Base-by-base conservation (phyloP, 768 basidiomycete species). In the Leccinum boreale region DNA sequence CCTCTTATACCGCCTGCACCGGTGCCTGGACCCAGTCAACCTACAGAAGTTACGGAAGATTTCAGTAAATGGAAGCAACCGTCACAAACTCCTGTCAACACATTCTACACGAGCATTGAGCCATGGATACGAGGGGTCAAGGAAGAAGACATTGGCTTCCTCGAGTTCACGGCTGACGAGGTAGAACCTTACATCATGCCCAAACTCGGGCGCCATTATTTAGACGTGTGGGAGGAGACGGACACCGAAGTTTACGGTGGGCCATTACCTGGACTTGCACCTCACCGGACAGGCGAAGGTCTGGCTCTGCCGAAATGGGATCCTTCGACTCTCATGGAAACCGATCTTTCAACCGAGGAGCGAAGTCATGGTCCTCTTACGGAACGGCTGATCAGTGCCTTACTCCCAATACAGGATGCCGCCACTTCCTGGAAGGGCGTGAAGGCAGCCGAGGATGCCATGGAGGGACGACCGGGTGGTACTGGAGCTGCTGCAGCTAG, bases 111-210 rank as follows among this genome's bases (percentile, higher is more conserved):
- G 24, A 89, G 86, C 65, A 84, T 96, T 48, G 96, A 98, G 66
- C 89, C 91, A 11, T 99, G 90, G 79, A 78, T 95, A 67, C 86
- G 94, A 52, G 83, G 85, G 23, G 85, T 98, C 46, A 89, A 89
- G 60, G 97, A 98, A 73, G 97, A 98, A 72, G 97, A 99, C 68
- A 76, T 98, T 28, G 96, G 96, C 3, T 95, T 94, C 73, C 79
- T 99, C 53, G 90, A 92, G 58, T 90, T 90, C 66, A 87, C 87
- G 11, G 90, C 83, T n/a, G 94, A 98, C 66, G 94, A 97, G 60
- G 78, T 91, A 9, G 91, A 94, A 57, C 89, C 92, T 0, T 97
- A 84, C 66, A 73, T 92, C 33, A 84, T 95, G 74, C 96, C 96
- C 28, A 84, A 88, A 56, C 81, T 97, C 1, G 96, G 87, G 23